Evolutionary conservation across 345 rosid species (phyloP).

Genomic region (Eucalyptus globulus): DNA sequence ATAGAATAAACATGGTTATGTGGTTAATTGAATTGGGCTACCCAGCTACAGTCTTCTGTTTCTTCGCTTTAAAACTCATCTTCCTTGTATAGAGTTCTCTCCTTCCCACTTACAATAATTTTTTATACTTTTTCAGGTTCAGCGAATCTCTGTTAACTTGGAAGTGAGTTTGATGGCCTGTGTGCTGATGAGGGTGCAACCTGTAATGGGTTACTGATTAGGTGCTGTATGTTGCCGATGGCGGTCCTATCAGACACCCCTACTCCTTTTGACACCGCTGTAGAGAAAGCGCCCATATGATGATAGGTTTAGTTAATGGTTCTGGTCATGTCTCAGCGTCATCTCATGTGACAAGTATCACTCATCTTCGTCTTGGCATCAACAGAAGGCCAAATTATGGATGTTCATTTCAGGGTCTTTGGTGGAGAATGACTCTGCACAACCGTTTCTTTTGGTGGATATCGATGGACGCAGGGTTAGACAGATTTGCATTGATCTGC

Average conservation of each 20-base stretch:
- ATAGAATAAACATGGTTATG: no score
- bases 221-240: background rate
- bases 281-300: background rate
- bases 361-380: background rate
- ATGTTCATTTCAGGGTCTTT: background rate
- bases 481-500: background rate
- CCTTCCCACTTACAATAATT: no score
- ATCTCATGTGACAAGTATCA: background rate
- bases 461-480: background rate
- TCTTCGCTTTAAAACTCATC: no score
- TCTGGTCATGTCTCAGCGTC: background rate
- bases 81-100: no score
- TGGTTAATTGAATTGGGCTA: no score
- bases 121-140: background rate
- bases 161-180: background rate
- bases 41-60: no score
- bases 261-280: fast-evolving
- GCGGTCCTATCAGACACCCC: background rate
- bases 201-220: background rate
- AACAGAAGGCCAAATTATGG: background rate
- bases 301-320: background rate
- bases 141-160: background rate
- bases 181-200: background rate
- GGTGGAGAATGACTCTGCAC: background rate
- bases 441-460: background rate